Evolutionary conservation across 305 asterid genomes (phyloP).

Genomic region (Rubia peregrina): DNA sequence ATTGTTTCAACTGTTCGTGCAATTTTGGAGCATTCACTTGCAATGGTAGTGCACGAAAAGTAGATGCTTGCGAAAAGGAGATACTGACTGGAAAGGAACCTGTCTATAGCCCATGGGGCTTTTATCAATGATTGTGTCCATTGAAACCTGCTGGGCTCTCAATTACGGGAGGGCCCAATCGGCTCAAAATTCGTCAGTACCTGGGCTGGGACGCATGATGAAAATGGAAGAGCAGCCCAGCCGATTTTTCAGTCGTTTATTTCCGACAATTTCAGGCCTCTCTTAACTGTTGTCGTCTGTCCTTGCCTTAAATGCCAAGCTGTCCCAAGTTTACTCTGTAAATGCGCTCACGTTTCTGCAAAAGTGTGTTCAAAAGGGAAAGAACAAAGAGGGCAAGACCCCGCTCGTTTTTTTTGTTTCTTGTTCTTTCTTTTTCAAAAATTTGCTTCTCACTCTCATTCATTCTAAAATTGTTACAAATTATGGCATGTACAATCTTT

Average conservation of each 20-base stretch:
- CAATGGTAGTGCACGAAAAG: not conserved
- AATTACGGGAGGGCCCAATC: slow-evolving; percentile 8
- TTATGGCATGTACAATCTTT: no score
- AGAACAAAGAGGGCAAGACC: not conserved
- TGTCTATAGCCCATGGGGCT: not conserved
- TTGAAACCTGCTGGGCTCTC: slow-evolving; percentile 10
- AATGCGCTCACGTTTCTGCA: not conserved
- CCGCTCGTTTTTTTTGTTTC: not conserved
- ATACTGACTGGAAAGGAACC: not conserved
- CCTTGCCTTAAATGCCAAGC: not conserved
- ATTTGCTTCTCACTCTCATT: no score
- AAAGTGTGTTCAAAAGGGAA: not conserved
- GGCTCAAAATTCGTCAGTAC: slow-evolving; percentile 6
- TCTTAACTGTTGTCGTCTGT: not conserved
- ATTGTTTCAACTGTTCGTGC: not conserved
- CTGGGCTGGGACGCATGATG: not conserved
- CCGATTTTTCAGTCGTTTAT: not conserved
- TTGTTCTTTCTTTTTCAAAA: no score
- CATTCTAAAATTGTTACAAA: no score
- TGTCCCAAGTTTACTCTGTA: not conserved
- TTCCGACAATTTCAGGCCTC: slow-evolving; percentile 11
- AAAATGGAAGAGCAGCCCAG: slow-evolving; percentile 1
- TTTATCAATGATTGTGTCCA: not conserved
- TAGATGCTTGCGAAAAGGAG: not conserved
- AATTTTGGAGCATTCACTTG: not conserved